Percentiles rank a stretch among this genome's conserved stretches.
These are phyloP conservation scores for Cladophialophora chaetospira DNA, from an alignment of 2,329 filamentous ascomycete species.

Conservation along the genomic window DNA sequence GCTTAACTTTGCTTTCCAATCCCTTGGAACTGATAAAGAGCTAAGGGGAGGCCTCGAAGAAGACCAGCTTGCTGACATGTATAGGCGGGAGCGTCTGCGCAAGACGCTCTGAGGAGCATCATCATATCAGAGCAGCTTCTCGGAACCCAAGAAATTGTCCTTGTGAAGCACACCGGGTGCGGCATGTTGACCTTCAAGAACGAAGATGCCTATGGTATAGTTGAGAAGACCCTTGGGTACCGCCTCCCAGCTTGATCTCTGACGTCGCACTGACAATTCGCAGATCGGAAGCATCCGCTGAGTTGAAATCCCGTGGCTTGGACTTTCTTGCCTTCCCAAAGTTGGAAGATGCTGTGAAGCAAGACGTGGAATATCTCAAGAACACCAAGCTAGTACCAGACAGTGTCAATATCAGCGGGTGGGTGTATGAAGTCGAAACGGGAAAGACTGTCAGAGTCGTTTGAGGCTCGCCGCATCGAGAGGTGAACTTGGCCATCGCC, in stretches of 20 bases:
- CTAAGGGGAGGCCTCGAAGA: not conserved
- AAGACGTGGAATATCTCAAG: conserved; percentile 67
- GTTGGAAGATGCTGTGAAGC: conserved; percentile 63
- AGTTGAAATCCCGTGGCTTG: conserved; percentile 39
- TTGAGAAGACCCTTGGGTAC: conserved; percentile 62
- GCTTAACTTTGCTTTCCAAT: not conserved
- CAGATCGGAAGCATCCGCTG: conserved; percentile 27
- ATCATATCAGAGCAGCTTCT: conserved; percentile 79
- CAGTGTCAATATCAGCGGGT: conserved; percentile 66
- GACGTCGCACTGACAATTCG: not conserved
- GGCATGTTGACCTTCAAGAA: conserved; percentile 73
- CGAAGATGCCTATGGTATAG: conserved; percentile 55
- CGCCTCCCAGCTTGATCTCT: not conserved
- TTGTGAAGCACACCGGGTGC: conserved; percentile 74
- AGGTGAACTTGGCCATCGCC: too few relatives aligned
- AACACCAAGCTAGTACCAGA: conserved; percentile 61
- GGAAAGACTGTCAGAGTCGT: conserved; percentile 60
- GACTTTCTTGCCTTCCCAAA: conserved; percentile 69
- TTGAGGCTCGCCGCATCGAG: conserved; percentile 27
- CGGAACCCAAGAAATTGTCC: conserved; percentile 71
- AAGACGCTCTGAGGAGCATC: conserved; percentile 72
- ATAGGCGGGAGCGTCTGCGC: conserved; percentile 62
- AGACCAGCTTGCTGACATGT: not conserved
- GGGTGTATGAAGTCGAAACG: conserved; percentile 77
- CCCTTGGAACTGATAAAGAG: not conserved